Percentiles rank a stretch among this genome's conserved stretches.
phyloP scores from a whole-genome alignment of 768 basidiomycete genomes.

The Suillus cothurnatus region DNA sequence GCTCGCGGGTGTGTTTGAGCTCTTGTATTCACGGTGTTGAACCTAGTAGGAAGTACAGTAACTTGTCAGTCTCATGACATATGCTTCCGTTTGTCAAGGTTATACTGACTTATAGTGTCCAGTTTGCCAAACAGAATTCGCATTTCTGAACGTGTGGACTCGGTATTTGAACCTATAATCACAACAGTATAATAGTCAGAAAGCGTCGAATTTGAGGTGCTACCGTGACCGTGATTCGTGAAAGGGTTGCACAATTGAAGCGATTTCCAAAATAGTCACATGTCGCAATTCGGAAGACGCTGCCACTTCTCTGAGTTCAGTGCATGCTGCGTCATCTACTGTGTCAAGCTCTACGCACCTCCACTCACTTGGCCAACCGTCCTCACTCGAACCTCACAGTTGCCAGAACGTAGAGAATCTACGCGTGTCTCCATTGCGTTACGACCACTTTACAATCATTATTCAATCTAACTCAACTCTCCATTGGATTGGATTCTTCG shows the following conservation, averaged over 20 bases:
- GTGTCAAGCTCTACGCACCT: not conserved
- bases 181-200: not conserved
- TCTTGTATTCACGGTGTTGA: not conserved
- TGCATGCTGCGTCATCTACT: not conserved
- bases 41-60: not conserved
- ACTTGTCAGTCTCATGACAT: not conserved
- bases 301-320: not conserved
- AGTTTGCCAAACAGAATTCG: not conserved
- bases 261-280: not conserved
- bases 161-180: not conserved
- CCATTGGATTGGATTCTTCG: not conserved
- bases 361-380: not conserved
- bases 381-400: not conserved
- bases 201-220: not conserved
- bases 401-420: not conserved
- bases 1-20: not conserved
- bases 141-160: not conserved
- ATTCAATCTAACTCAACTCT: not conserved
- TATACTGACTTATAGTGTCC: not conserved
- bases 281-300: not conserved
- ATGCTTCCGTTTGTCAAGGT: not conserved
- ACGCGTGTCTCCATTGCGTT: not conserved
- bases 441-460: not conserved
- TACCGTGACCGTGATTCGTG: not conserved
- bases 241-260: too few relatives aligned